Conservation (phyloP, 805 yeast genomes). For the Candida bentonensis region DNA sequence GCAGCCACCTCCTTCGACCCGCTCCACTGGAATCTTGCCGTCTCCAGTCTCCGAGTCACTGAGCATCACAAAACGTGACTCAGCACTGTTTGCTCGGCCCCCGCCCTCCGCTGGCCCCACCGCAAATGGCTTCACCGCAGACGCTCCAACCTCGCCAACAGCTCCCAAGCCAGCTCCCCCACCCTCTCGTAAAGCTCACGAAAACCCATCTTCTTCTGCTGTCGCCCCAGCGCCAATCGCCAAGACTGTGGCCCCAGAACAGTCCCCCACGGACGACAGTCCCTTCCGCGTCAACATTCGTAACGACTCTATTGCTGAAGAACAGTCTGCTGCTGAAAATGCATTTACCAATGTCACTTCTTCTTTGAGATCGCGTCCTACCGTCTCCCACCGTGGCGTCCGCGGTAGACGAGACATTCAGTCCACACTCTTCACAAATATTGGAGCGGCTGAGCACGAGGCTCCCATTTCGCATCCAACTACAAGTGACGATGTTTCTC, state of each 20-base stretch:
- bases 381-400: slow-evolving; percentile 15
- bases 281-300: slow-evolving; percentile 14
- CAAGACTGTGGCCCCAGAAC: not conserved
- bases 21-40: not conserved
- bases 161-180: slow-evolving; percentile 4
- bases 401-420: slow-evolving; percentile 20
- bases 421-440: slow-evolving; percentile 16
- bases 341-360: slow-evolving; percentile 20
- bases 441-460: slow-evolving; percentile 14
- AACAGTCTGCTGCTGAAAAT: slow-evolving; percentile 14
- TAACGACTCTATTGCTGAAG: slow-evolving; percentile 13
- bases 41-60: not conserved
- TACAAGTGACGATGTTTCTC: not conserved
- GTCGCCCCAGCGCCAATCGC: not conserved
- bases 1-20: slow-evolving; percentile 4
- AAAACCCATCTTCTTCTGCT: not conserved
- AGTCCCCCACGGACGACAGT: slow-evolving; percentile 4
- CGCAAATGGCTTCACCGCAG: slow-evolving; percentile 1
- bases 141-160: not conserved
- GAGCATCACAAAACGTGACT: not conserved
- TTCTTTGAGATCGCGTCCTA: slow-evolving; percentile 17
- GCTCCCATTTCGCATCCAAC: slow-evolving; percentile 6
- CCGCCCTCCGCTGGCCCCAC: slow-evolving; percentile 2
- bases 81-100: not conserved
- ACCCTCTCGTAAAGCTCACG: slow-evolving; percentile 3